Percentiles rank a stretch among this genome's conserved stretches.
Evolutionary conservation across 306 rosid genomes (phyloP).

Genomic region (Cicer pinnatifidum): DNA sequence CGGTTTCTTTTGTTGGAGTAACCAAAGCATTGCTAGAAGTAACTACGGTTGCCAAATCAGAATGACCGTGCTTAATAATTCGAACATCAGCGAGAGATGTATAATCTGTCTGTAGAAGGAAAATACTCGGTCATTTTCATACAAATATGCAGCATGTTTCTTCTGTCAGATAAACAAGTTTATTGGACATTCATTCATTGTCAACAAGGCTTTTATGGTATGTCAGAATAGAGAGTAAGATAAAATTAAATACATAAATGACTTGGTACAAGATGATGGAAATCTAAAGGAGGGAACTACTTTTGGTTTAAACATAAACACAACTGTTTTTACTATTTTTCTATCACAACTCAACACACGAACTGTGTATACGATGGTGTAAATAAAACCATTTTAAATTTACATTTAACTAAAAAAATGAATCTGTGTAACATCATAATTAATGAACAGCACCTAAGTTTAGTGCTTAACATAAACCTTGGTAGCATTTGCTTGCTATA

Average conservation of each 20-base stretch:
- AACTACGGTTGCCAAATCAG: slow-evolving; percentile 37
- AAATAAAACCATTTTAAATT: slow-evolving; percentile 6
- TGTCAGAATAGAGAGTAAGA: slow-evolving; percentile 15
- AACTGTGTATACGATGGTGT: background rate
- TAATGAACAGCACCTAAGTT: background rate
- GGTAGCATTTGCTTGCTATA: background rate
- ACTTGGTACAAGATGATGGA: background rate
- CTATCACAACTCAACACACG: background rate
- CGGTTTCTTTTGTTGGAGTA: slow-evolving; percentile 44
- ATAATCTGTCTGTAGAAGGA: slow-evolving; percentile 49
- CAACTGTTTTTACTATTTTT: slow-evolving; percentile 12
- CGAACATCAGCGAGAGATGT: slow-evolving; percentile 48
- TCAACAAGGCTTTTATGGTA: slow-evolving; percentile 3
- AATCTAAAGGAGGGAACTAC: background rate
- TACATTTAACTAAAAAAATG: background rate
- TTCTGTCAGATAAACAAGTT: background rate
- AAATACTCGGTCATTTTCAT: slow-evolving; percentile 38
- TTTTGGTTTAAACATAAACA: background rate
- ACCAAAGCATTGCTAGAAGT: slow-evolving; percentile 24
- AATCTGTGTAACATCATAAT: background rate
- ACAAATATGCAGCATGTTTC: slow-evolving; percentile 24
- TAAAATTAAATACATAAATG: slow-evolving; percentile 4
- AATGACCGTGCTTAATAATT: slow-evolving; percentile 43
- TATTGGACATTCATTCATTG: slow-evolving; percentile 35
- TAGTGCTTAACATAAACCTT: slow-evolving; percentile 6